Base-by-base conservation (phyloP, 1,284 basidiomycete species). In the Fomes fomentarius region DNA sequence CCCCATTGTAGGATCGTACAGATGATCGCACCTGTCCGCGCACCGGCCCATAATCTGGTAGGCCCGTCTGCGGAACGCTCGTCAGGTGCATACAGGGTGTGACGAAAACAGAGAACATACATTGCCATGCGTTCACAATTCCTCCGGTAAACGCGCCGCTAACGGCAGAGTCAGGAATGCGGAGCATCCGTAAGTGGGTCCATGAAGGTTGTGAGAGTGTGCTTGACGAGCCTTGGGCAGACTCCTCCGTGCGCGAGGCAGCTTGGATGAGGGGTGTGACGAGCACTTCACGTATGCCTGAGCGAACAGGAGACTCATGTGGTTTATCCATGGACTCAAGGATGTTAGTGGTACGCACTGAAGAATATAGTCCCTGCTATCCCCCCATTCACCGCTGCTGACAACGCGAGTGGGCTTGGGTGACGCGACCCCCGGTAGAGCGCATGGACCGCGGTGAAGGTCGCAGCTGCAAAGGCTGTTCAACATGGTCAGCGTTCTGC, bases 311-410 rank as follows among this genome's bases (percentile, higher is more conserved):
- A 19, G 42, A n/a, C n/a, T n/a, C n/a, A n/a, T n/a, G n/a, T n/a
- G n/a, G n/a, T n/a, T n/a, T n/a, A n/a, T n/a, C n/a, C n/a, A n/a
- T n/a, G n/a, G n/a, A n/a, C n/a, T n/a, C n/a, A n/a, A n/a, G n/a
- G n/a, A 30, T 5, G 19, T 2, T 12, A 9, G 15, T 4, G 33
- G n/a, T 17, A 74, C 84, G 51, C 58, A 90, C 90, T 76, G 69
- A 92, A 91, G 71, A 92, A 92, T 0, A 81, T 79, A 11, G 81
- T 77, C 11, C 85, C 83, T 17, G 80, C 85, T 17, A 89, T 72
- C 19, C 81, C 86, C 50, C 84, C 82, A 65, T 91, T 92, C 19
- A 88, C 57, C 14, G 81, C 83, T 33, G 89, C 76, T 17, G 80
- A 74, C 12, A 74, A 64, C 33, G 81, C 78, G 28, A 83, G 68